Base-by-base conservation (phyloP, 2,329 filamentous ascomycete species). In the Microthyrium microscopicum region DNA sequence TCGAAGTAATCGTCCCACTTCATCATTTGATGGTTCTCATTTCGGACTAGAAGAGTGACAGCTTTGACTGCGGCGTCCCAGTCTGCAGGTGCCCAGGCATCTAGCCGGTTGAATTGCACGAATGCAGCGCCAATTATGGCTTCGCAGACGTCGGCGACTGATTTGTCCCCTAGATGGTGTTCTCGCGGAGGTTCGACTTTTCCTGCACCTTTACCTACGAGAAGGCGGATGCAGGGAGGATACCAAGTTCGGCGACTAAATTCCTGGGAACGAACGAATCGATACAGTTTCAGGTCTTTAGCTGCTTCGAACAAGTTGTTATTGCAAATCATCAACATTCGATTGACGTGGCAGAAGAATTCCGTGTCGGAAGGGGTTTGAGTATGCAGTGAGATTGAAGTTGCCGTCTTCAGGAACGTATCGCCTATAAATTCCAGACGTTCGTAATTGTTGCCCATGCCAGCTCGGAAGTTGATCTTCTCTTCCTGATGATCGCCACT, bases 381-480 rank as follows among this genome's bases (percentile, higher is more conserved):
- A 1, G 77, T 77, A 49, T 79, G 95, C 0, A 92, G 62, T 1
- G 84, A 75, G 34, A 98, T 84, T 0, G 85, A 87, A 0, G 87
- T 94, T 8, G 81, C 82, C 75, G 94, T 87, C 55, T 98, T 98
- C 38, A 98, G 64, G 46, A 94, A 93, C 21, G 77, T 80, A 51
- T 98, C 89, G 0, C 89, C 89, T 2, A 95, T 64, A 39, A 94
- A 92, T 47, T 98, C 89, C 0, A 95, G 65, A 9, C 89, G 71
- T 52, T 98, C 89, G 46, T 98, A 98, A 44, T 95, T 95, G 25
- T 76, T 77, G 2, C 84, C 83, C 83, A 93, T 93, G 3, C 84
- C 85, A 30, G 68, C 62, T 44, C 84, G 79, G 29, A 85, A 73
- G 43, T 84, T 80, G 33, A 82, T 55, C 25, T 78, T 70, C 36